Base-by-base conservation (phyloP, 2,329 filamentous ascomycete genomes). In the Xylaria multiplex region DNA sequence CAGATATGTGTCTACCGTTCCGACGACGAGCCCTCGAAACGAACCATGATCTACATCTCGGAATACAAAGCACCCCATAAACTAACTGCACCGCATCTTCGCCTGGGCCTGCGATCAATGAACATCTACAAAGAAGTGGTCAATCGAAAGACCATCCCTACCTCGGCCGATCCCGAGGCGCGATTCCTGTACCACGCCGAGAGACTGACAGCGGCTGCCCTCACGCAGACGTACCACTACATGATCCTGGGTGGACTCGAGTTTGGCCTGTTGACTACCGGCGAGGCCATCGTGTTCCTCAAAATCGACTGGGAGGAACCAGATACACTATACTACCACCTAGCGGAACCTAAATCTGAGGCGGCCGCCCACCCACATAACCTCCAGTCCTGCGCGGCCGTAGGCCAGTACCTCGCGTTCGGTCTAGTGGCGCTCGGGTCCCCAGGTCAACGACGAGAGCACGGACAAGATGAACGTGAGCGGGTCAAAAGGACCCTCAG, bases 61-160 rank as follows among this genome's bases (percentile, higher is more conserved):
- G 79, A 86, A 72, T 83, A 84, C 66, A 86, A 84, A 74, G 69
- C 80, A 11, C 82, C 81, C 0, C 78, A 84, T 70, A 84, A 85
- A 69, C 70, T 86, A 0, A 80, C 79, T 8, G 71, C 77, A 27
- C 70, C 69, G 9, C 77, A 82, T 68, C 80, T 86, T 59, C 78
- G 79, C 30, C 60, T 75, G 19, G 79, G 82, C 24, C 76, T 85
- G 1, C 76, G 79, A 9, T 65, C 74, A 0, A 82, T 84, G 75
- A 72, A 82, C 61, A 78, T 84, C 22, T 70, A 77, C 49, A 71
- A 78, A 13, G 77, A 82, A 16, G 73, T 83, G 1, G 70, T 76
- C 3, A 76, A 76, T 54, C 71, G 70, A 2, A 48, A 61, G 50
- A 64, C 63, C n/a, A 58, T 65, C 48, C 61, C 61, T 37, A 64